Evolutionary conservation across 495 filamentous ascomycete genomes (phyloP).

Genomic region (Cudoniella acicularis): DNA sequence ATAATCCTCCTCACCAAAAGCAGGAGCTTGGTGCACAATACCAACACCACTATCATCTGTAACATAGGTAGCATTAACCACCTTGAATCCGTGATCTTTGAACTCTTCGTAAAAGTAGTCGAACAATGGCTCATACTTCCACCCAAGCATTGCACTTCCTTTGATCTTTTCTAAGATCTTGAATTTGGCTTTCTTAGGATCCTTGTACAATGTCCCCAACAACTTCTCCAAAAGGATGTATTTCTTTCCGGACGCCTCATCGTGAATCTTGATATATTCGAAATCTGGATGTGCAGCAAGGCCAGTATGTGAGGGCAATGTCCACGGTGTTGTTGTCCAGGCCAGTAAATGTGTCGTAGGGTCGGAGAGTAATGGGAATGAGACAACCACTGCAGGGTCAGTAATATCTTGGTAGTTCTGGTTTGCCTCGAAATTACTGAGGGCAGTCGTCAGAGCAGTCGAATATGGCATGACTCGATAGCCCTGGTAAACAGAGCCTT

Average conservation of each 20-base stretch:
- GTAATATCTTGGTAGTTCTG: conserved; percentile 94
- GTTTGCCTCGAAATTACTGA: conserved; percentile 91
- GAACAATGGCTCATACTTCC: conserved; percentile 90
- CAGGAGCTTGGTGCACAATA: conserved; percentile 92
- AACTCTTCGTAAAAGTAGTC: conserved; percentile 93
- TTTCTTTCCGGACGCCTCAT: conserved; percentile 75
- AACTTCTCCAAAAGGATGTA: conserved; percentile 87
- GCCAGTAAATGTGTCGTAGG: conserved; percentile 73
- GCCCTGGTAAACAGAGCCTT: conserved; percentile 82
- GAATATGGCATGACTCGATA: conserved; percentile 94
- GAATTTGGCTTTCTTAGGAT: conserved; percentile 95
- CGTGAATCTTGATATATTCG: conserved; percentile 90
- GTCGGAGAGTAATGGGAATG: conserved; percentile 77
- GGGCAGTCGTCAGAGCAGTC: conserved; percentile 81
- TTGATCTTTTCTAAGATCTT: conserved; percentile 79
- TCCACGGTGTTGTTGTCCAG: conserved; percentile 98
- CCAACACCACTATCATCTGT: conserved; percentile 91
- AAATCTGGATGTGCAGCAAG: conserved; percentile 85
- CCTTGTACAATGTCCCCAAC: conserved; percentile 85
- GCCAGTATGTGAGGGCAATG: conserved; percentile 77
- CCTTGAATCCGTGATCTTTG: conserved; percentile 80
- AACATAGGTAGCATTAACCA: conserved; percentile 86
- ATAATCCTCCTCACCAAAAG: conserved; percentile 97
- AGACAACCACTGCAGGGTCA: conserved; percentile 87
- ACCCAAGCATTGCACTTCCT: conserved; percentile 85